Percentiles rank a stretch among this genome's conserved stretches.
phyloP scores from a whole-genome alignment of 192 early-diverging fungal genomes.

The Chytriomyces sp. region DNA sequence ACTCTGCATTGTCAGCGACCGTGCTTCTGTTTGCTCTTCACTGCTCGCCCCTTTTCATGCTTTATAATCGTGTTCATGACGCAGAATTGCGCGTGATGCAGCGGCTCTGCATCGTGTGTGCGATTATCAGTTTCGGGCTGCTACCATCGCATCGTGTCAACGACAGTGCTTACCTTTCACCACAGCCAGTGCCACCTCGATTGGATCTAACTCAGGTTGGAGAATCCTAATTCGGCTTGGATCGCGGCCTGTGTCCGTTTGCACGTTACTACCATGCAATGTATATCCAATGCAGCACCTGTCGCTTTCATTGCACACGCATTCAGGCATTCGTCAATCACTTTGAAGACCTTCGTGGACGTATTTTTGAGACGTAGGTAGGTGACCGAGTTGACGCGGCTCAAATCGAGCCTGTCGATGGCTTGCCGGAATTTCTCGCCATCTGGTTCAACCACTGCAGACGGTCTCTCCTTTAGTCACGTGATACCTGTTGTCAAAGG shows the following conservation, averaged over 20 bases:
- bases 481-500: not conserved
- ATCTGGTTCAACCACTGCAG: conserved; percentile 8
- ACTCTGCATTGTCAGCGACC: not conserved
- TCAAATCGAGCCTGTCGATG: conserved; percentile 3
- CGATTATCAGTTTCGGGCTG: not conserved
- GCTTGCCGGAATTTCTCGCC: not conserved
- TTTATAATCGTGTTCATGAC: conserved; percentile 27
- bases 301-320: conserved; percentile 1
- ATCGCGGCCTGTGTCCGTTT: not conserved
- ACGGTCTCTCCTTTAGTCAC: not conserved
- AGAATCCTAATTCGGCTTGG: conserved; percentile 2
- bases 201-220: conserved; percentile 22
- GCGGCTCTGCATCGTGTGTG: conserved; percentile 1
- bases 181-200: conserved; percentile 13
- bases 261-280: not conserved
- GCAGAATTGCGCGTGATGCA: conserved; percentile 9
- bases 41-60: conserved; percentile 9
- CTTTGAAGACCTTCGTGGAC: conserved; percentile 12
- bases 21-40: conserved; percentile 23
- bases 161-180: not conserved
- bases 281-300: not conserved
- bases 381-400: conserved; percentile 13
- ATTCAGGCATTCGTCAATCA: conserved; percentile 17
- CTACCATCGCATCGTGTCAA: no score
- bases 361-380: conserved; percentile 19